A percentile compares a stretch with the other conserved stretches of the same genome.
These are phyloP conservation scores for Bipolaris zeicola DNA, from an alignment of 2,329 filamentous ascomycete species.

Conservation along the genomic window DNA sequence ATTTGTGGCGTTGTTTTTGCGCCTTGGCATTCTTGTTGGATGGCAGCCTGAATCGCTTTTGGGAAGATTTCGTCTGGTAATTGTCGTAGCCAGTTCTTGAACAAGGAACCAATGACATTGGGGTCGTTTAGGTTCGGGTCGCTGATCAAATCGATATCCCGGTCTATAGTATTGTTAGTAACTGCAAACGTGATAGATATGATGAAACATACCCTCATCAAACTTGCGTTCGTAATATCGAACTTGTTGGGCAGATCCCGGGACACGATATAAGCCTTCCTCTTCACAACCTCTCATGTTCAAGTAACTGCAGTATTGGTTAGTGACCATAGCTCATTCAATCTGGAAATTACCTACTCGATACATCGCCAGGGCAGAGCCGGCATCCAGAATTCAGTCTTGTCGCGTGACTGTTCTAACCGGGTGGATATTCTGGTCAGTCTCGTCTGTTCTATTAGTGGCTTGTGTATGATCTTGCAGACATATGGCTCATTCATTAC, in stretches of 20 bases:
- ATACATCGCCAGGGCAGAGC: constrained; percentile 94
- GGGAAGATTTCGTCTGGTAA: constrained; percentile 94
- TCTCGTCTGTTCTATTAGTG: constrained; percentile 87
- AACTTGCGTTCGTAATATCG: constrained; percentile 94
- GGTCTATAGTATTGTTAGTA: constrained; percentile 59
- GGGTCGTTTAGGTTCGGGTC: constrained; percentile 91
- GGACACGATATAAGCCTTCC: constrained; percentile 90
- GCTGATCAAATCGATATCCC: constrained; percentile 88
- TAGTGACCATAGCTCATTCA: neutral
- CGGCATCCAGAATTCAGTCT: constrained; percentile 99
- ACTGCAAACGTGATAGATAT: neutral
- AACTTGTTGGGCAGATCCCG: constrained; percentile 86
- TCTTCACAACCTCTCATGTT: constrained; percentile 95
- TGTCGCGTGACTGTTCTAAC: constrained; percentile 85
- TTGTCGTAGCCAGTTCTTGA: constrained; percentile 94
- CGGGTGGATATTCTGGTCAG: constrained; percentile 88
- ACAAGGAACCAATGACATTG: constrained; percentile 93
- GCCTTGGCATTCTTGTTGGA: constrained; percentile 79
- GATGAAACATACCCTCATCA: constrained; percentile 68
- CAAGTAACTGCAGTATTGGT: constrained; percentile 65
- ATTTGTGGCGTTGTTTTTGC: constrained; percentile 81
- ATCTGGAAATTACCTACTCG: constrained; percentile 62
- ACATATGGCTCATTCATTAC: constrained; percentile 80
- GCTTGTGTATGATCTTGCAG: constrained; percentile 82
- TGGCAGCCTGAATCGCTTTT: constrained; percentile 77